Evolutionary conservation across 2,329 filamentous ascomycete genomes (phyloP).

Genomic region (Pleomassaria siparia): DNA sequence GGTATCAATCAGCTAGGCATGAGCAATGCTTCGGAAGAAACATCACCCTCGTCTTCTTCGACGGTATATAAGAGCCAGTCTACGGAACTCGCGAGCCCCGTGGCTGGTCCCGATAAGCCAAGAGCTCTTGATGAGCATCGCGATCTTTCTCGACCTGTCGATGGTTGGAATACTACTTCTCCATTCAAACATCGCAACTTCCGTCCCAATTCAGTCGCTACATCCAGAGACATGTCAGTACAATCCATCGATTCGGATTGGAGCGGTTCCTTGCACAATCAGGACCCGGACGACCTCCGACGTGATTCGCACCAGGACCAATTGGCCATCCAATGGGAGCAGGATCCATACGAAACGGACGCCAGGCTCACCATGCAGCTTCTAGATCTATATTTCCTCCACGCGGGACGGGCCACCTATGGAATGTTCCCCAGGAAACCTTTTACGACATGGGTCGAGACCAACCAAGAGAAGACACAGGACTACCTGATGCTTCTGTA

Average conservation of each 20-base stretch:
- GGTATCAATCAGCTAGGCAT: conserved; percentile 33
- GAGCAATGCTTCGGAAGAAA: conserved; percentile 36
- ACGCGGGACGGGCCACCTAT: conserved; percentile 57
- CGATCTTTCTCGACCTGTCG: conserved; percentile 28
- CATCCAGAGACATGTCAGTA: conserved; percentile 35
- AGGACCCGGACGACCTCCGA: conserved; percentile 28
- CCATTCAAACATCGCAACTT: conserved; percentile 29
- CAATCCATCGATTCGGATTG: conserved; percentile 38
- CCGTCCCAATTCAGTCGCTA: conserved; percentile 24
- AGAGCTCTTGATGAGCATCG: conserved; percentile 33
- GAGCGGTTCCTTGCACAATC: conserved; percentile 33
- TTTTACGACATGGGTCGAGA: conserved; percentile 58
- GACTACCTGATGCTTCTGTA: conserved; percentile 64
- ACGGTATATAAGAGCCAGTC: conserved; percentile 35
- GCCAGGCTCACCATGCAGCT: conserved; percentile 54
- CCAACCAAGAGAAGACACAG: conserved; percentile 49
- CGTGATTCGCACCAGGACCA: conserved; percentile 37
- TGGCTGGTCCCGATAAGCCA: conserved; percentile 30
- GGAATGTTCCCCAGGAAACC: conserved; percentile 57
- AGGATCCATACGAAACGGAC: conserved; percentile 58
- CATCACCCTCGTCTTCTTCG: conserved; percentile 33
- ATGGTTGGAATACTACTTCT: conserved; percentile 31
- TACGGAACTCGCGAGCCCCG: conserved; percentile 32
- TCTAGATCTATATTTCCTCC: conserved; percentile 59
- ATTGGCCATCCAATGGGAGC: conserved; percentile 46